phyloP scores from a whole-genome alignment of 139 green algal genomes.

The Chlorella sp. region DNA sequence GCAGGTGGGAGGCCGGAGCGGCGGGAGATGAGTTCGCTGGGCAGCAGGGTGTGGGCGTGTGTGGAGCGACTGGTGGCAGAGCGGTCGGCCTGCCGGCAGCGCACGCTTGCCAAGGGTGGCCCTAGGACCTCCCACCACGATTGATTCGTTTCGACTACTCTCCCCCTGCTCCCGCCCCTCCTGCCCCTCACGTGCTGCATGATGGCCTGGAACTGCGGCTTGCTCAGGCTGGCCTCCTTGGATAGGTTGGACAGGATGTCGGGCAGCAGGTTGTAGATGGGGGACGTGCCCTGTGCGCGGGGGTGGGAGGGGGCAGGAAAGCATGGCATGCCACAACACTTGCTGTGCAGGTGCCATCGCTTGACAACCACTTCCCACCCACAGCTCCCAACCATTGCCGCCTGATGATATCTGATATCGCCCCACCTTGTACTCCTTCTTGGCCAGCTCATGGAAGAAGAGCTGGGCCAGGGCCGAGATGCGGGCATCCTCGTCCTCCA shows the following conservation, averaged over 20 bases:
- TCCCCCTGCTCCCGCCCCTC: neutral
- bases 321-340: neutral
- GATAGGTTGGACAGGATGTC: conserved; percentile 87
- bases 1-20: conserved; percentile 30
- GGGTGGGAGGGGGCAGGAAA: neutral
- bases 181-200: conserved; percentile 54
- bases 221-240: conserved; percentile 50
- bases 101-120: too few relatives aligned
- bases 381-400: too few relatives aligned
- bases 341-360: neutral
- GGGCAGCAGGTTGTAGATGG: conserved; percentile 95
- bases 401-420: too few relatives aligned
- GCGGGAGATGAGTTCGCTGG: too few relatives aligned
- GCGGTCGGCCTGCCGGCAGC: too few relatives aligned
- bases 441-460: conserved; percentile 87
- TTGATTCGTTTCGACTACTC: too few relatives aligned
- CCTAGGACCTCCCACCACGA: too few relatives aligned
- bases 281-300: conserved; percentile 57
- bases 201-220: conserved; percentile 68
- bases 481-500: conserved; percentile 69
- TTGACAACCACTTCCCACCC: neutral
- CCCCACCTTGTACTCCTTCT: conserved; percentile 72
- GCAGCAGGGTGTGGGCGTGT: too few relatives aligned
- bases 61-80: too few relatives aligned
- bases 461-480: conserved; percentile 66